Conservation (phyloP, 2,329 filamentous ascomycete genomes). For the Apiospora aurea region DNA sequence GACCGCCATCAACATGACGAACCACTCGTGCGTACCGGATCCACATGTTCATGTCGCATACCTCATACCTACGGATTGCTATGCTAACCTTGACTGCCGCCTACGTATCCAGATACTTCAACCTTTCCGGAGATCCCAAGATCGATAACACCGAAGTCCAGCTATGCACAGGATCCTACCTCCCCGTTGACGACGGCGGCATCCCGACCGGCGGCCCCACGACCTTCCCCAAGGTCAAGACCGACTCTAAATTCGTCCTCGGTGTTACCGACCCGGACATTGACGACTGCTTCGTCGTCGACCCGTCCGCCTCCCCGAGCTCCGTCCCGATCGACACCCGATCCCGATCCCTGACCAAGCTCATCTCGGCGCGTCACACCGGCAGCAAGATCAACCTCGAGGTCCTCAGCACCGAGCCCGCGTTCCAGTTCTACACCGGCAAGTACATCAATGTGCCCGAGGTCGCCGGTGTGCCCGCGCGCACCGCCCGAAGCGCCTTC, state of each 20-base stretch:
- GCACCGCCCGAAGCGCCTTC: conserved; percentile 77
- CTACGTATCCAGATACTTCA: conserved; percentile 63
- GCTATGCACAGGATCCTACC: conserved; percentile 68
- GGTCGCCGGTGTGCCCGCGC: conserved; percentile 66
- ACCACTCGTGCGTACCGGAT: conserved; percentile 75
- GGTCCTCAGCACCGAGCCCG: conserved; percentile 89
- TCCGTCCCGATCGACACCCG: conserved; percentile 73
- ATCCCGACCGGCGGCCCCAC: conserved; percentile 77
- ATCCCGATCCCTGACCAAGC: conserved; percentile 64
- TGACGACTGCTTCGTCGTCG: conserved; percentile 89
- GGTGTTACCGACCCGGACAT: conserved; percentile 76
- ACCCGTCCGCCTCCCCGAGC: conserved; percentile 60
- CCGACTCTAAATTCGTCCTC: conserved; percentile 74
- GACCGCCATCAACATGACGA: conserved; percentile 91
- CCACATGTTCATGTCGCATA: not conserved
- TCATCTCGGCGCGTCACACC: conserved; percentile 78
- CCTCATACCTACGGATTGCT: not conserved
- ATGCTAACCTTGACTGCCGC: not conserved
- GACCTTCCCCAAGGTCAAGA: conserved; percentile 69
- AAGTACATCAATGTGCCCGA: conserved; percentile 81
- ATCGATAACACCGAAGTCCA: conserved; percentile 70
- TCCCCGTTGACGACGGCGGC: conserved; percentile 74
- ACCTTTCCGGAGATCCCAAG: conserved; percentile 60
- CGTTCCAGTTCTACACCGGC: conserved; percentile 97
- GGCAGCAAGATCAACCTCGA: conserved; percentile 81